Evolutionary conservation across 495 filamentous ascomycete genomes (phyloP).

Genomic region (Podospora conica): DNA sequence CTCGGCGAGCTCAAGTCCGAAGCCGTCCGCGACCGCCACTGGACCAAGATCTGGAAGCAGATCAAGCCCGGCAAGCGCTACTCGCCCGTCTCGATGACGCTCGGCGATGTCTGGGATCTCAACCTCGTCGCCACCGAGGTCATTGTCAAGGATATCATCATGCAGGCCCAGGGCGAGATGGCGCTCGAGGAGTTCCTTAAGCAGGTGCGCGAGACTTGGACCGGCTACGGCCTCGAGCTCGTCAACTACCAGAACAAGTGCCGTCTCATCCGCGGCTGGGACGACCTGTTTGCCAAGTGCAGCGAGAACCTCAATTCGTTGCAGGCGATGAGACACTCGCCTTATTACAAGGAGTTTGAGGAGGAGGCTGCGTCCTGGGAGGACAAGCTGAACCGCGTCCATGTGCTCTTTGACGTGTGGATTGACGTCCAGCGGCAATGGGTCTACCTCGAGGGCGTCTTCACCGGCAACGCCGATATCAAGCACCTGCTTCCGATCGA

Average conservation of each 20-base stretch:
- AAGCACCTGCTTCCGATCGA: slow-evolving; percentile 96
- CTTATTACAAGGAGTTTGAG: slow-evolving; percentile 98
- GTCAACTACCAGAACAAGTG: slow-evolving; percentile 98
- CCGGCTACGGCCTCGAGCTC: slow-evolving; percentile 85
- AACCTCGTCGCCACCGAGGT: slow-evolving; percentile 79
- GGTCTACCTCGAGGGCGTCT: slow-evolving; percentile 98
- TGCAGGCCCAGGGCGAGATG: slow-evolving; percentile 97
- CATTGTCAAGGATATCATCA: slow-evolving; percentile 83
- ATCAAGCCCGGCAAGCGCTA: slow-evolving; percentile 86
- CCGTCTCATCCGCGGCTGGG: slow-evolving; percentile 93
- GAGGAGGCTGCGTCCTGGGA: slow-evolving; percentile 96
- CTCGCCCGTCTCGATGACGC: slow-evolving; percentile 84
- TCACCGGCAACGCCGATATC: slow-evolving; percentile 97
- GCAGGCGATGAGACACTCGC: slow-evolving; percentile 97
- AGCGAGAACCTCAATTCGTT: slow-evolving; percentile 96
- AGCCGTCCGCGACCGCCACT: slow-evolving; percentile 91
- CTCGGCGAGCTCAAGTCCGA: slow-evolving; percentile 93
- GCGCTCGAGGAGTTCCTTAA: slow-evolving; percentile 96
- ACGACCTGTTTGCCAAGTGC: slow-evolving; percentile 96
- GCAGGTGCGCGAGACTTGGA: slow-evolving; percentile 95
- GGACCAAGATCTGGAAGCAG: slow-evolving; percentile 94
- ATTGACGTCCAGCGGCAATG: slow-evolving; percentile 99
- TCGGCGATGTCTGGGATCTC: slow-evolving; percentile 97
- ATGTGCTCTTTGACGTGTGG: slow-evolving; percentile 98
- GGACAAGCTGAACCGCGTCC: slow-evolving; percentile 94